Evolutionary conservation across 139 green algal species (phyloP).

Genomic region (Tetradesmus lagerheimii): DNA sequence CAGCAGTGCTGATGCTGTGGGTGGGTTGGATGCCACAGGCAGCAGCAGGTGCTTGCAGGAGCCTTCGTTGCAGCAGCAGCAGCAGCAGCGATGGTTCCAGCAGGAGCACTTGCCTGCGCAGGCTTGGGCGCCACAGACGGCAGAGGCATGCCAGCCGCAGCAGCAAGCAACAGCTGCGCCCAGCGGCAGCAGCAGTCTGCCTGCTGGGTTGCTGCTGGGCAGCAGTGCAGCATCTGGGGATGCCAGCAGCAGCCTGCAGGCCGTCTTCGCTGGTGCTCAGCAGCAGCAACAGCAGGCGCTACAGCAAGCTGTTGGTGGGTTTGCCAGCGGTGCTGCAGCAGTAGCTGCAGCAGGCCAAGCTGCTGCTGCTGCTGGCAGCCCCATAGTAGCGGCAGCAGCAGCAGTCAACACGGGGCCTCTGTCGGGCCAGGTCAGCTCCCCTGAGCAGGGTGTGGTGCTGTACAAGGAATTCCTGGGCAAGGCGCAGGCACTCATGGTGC

Average conservation of each 20-base stretch:
- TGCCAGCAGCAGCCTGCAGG: neutral
- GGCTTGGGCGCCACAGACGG: neutral
- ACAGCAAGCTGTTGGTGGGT: neutral
- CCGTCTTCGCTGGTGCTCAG: neutral
- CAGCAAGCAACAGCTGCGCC: neutral
- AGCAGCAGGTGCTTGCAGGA: slow-evolving; percentile 7
- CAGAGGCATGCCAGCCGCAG: neutral
- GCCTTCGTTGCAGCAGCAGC: neutral
- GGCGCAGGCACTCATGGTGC: neutral
- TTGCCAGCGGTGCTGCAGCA: neutral
- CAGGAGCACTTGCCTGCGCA: neutral
- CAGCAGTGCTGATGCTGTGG: neutral
- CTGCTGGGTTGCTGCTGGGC: neutral
- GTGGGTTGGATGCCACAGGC: neutral
- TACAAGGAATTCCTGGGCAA: slow-evolving; percentile 45
- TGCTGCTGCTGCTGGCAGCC: neutral
- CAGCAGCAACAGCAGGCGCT: slow-evolving; percentile 24
- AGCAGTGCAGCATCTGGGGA: neutral
- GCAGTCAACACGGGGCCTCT: neutral
- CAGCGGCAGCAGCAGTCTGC: neutral
- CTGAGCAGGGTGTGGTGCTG: slow-evolving; percentile 14
- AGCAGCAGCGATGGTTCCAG: neutral
- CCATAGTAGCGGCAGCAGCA: neutral
- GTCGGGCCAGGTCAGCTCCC: neutral
- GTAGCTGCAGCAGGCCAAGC: neutral